Evolutionary conservation across 306 rosid species (phyloP).

Genomic region (Prunus davidiana): DNA sequence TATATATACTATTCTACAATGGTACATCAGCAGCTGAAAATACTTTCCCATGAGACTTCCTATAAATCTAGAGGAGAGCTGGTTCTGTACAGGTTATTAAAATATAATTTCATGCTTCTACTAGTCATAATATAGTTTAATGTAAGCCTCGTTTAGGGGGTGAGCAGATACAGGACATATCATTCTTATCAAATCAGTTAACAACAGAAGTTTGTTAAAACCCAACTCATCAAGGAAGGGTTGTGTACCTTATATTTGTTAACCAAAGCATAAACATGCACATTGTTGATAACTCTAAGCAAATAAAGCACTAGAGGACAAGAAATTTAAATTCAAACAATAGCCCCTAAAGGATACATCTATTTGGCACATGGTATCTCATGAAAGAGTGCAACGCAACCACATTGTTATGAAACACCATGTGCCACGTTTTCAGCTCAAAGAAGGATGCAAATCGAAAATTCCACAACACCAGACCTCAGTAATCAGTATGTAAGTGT

Average conservation of each 20-base stretch:
- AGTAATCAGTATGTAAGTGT: background rate
- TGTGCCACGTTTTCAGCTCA: background rate
- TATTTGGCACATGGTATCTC: background rate
- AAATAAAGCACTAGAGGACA: background rate
- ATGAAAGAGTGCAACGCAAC: constrained; percentile 3
- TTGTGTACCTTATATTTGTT: background rate
- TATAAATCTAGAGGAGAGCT: background rate
- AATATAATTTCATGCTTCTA: background rate
- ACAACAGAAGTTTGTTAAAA: background rate
- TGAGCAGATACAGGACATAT: background rate
- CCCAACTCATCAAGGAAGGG: background rate
- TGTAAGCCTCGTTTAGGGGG: background rate
- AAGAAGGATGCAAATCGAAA: background rate
- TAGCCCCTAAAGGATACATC: background rate
- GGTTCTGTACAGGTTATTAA: background rate
- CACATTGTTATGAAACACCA: background rate
- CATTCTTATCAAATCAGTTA: background rate
- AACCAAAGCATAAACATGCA: background rate
- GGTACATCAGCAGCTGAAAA: background rate
- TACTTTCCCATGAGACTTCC: background rate
- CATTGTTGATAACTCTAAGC: too few species aligned
- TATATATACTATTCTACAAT: background rate
- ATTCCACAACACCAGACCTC: background rate
- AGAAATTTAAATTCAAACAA: background rate
- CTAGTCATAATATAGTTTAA: background rate